Evolutionary conservation across 768 basidiomycete species (phyloP).

Genomic region (Mycena indigotica): DNA sequence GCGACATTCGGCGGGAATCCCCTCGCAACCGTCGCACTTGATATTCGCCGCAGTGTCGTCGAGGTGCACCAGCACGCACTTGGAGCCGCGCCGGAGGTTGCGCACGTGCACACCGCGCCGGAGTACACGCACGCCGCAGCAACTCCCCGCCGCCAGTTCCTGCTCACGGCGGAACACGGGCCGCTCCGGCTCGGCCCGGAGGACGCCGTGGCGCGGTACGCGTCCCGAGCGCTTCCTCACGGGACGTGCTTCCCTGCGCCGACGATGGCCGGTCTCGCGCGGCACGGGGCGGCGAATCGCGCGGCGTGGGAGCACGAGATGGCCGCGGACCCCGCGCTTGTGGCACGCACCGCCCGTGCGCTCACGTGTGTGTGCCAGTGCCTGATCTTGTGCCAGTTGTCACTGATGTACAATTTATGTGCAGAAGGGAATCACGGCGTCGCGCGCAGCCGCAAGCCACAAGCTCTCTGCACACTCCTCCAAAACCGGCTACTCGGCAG

Average conservation of each 20-base stretch:
- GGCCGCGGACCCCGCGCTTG: too few relatives aligned
- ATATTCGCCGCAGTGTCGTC: not conserved
- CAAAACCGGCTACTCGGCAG: too few relatives aligned
- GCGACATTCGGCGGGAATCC: not conserved
- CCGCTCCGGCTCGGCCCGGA: not conserved
- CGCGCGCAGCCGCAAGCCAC: too few relatives aligned
- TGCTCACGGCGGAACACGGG: not conserved
- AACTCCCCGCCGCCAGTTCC: not conserved
- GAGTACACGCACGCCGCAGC: not conserved
- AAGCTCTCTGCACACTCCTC: too few relatives aligned
- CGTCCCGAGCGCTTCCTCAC: not conserved
- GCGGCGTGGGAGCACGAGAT: too few relatives aligned
- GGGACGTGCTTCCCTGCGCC: not conserved
- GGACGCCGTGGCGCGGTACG: not conserved
- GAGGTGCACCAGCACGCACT: not conserved
- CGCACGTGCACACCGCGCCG: not conserved
- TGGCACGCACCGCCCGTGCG: too few relatives aligned
- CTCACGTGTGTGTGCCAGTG: too few relatives aligned
- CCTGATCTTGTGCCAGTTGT: too few relatives aligned
- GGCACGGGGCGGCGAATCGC: too few relatives aligned
- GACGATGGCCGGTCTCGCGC: too few relatives aligned
- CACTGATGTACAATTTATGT: too few relatives aligned
- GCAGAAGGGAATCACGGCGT: too few relatives aligned
- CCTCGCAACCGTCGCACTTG: not conserved
- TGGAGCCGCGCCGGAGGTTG: not conserved